Base-by-base conservation (phyloP, 768 basidiomycete genomes). In the Mycena maculata region DNA sequence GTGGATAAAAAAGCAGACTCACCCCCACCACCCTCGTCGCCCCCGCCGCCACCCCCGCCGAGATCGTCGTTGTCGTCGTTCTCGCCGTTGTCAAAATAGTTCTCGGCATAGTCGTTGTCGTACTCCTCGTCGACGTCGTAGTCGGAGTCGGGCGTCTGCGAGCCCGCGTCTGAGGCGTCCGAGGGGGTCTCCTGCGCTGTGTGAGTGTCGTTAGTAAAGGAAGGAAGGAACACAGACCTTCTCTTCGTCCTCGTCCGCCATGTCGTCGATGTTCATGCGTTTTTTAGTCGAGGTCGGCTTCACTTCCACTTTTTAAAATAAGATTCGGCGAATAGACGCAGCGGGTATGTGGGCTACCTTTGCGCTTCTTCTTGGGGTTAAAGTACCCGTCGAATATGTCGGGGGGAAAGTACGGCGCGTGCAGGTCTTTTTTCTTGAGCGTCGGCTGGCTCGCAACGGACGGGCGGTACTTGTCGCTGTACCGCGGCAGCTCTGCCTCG, bases 41-140 rank as follows among this genome's bases (percentile, higher is more conserved):
- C 91, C 20, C 77, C 86, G 5, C 85, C 92, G 12, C 84, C 90
- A 0, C 88, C 90, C 11, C 86, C 93, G 7, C 90, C 92, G 23
- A 92, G 76, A 72, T 93, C 90, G 72, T 95, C 94, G 60, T 86
- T 77, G 73, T 95, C 92, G 57, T 95, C 93, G 4, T 84, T 89
- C 77, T 94, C 93, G 20, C 93, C 93, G 59, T 94, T 94, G 76
- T 95, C 93, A 75, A 95, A 95, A 83, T 95, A 95, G 75, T 95
- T 93, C 67, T 92, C 91, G 3, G 91, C 93, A 68, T 95, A 95
- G 68, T 95, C 94, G 70, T 95, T 94, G 77, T 95, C 94, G 73
- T 95, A 94, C 72, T 94, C 93, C 76, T 96, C 94, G 33, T 94
- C 92, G 23, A 92, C 92, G 69, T 94, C 93, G 73, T 94, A 94